Conservation (phyloP, 2,329 filamentous ascomycete genomes). For the Nectriaceae sp. region DNA sequence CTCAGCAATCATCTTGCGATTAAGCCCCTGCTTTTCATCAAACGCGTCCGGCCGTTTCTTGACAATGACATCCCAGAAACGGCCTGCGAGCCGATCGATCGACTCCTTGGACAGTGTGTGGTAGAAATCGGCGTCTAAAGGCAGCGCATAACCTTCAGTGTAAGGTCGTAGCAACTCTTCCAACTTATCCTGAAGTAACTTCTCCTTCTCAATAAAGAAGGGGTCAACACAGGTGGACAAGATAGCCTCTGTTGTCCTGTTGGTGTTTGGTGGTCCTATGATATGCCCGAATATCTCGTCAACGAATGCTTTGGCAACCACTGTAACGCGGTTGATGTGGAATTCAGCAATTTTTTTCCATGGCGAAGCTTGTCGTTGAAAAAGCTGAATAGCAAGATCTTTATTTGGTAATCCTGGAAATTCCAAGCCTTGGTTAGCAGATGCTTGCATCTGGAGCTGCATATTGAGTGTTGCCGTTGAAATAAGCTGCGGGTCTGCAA, state of each 20-base stretch:
- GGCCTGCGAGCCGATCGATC: constrained; percentile 9
- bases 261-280: constrained; percentile 17
- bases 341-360: constrained; percentile 41
- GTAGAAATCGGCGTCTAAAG: constrained; percentile 34
- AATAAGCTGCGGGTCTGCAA: constrained; percentile 28
- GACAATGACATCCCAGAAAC: constrained; percentile 12
- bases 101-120: constrained; percentile 4
- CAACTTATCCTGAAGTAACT: constrained; percentile 35
- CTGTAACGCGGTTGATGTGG: constrained; percentile 36
- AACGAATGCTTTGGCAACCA: constrained; percentile 36
- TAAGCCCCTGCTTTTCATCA: constrained; percentile 1
- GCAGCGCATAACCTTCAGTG: constrained; percentile 27
- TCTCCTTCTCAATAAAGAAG: constrained; percentile 37
- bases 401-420: constrained; percentile 41
- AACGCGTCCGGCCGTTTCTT: constrained; percentile 24
- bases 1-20: constrained; percentile 1
- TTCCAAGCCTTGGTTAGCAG: constrained; percentile 41
- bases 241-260: constrained; percentile 22
- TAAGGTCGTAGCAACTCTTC: constrained; percentile 43
- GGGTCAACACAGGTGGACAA: constrained; percentile 26
- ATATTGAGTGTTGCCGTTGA: constrained; percentile 13
- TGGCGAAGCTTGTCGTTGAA: constrained; percentile 38
- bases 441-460: constrained; percentile 35
- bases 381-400: constrained; percentile 40
- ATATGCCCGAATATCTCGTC: constrained; percentile 38